These are phyloP conservation scores for Exophiala spinifera DNA, from an alignment of 2,329 filamentous ascomycete genomes.

Conservation along the genomic window DNA sequence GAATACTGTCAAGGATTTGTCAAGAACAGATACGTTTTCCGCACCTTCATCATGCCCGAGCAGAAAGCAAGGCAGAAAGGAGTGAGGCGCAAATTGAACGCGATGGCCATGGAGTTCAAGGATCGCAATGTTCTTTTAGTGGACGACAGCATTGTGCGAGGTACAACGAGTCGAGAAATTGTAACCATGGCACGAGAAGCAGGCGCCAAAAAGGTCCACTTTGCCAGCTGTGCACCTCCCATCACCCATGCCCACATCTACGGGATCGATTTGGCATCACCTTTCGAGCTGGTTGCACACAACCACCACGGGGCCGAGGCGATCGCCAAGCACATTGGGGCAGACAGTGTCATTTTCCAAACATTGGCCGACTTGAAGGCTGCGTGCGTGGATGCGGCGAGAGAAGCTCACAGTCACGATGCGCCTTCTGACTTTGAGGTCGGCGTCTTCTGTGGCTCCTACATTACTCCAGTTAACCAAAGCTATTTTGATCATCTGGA, in stretches of 20 bases:
- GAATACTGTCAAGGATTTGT: conserved; percentile 79
- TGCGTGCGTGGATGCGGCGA: conserved; percentile 69
- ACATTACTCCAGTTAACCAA: conserved; percentile 73
- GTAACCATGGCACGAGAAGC: conserved; percentile 81
- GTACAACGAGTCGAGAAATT: conserved; percentile 76
- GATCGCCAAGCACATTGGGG: conserved; percentile 67
- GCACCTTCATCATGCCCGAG: conserved; percentile 83
- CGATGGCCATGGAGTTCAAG: conserved; percentile 81
- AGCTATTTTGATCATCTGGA: conserved; percentile 82
- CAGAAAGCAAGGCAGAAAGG: conserved; percentile 79
- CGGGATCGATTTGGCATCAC: conserved; percentile 71
- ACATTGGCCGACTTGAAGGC: conserved; percentile 74
- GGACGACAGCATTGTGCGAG: conserved; percentile 86
- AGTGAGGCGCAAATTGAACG: conserved; percentile 83
- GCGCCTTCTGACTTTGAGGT: conserved; percentile 70
- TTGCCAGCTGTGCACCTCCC: conserved; percentile 76
- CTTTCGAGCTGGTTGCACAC: conserved; percentile 68
- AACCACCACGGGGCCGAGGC: conserved; percentile 56
- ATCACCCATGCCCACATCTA: conserved; percentile 88
- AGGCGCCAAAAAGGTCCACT: conserved; percentile 76
- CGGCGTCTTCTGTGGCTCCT: conserved; percentile 86
- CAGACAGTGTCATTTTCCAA: conserved; percentile 74
- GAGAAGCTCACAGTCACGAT: conserved; percentile 52
- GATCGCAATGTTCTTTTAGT: conserved; percentile 78
- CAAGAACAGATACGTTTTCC: conserved; percentile 85